These are phyloP conservation scores for Colletotrichum spinosum DNA, from an alignment of 2,329 filamentous ascomycete genomes.

Conservation along the genomic window DNA sequence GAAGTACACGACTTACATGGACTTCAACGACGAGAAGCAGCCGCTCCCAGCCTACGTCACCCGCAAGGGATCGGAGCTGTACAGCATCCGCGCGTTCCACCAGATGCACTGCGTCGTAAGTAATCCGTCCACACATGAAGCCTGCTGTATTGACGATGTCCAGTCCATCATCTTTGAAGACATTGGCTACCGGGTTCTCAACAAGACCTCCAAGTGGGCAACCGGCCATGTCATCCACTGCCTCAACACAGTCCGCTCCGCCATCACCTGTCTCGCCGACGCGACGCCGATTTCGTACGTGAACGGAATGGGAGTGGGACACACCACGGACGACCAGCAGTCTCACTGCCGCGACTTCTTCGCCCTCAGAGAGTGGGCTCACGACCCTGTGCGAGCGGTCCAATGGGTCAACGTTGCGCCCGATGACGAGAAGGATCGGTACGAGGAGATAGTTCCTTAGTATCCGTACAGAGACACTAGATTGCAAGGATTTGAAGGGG, in stretches of 20 bases:
- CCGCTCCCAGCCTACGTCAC: constrained; percentile 12
- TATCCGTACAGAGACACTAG: background rate
- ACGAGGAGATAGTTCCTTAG: constrained; percentile 5
- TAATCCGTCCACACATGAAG: rapidly evolving
- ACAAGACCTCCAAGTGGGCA: constrained; percentile 30
- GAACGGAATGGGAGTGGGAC: constrained; percentile 26
- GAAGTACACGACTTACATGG: constrained; percentile 29
- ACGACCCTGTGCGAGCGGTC: constrained; percentile 14
- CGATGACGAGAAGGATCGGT: constrained; percentile 25
- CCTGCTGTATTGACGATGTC: too few relatives aligned
- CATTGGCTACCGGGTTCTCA: constrained; percentile 20
- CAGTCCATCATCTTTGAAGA: constrained; percentile 29
- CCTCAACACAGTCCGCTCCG: constrained; percentile 22
- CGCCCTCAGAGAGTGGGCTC: constrained; percentile 27
- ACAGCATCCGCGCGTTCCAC: constrained; percentile 30
- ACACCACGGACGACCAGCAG: constrained; percentile 28
- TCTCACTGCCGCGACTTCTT: constrained; percentile 28
- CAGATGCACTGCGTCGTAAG: constrained; percentile 33
- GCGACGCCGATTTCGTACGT: constrained; percentile 27
- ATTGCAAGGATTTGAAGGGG: too few relatives aligned
- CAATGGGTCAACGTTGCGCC: constrained; percentile 24
- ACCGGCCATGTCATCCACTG: constrained; percentile 27
- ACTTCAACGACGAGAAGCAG: constrained; percentile 8
- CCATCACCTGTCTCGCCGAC: constrained; percentile 23
- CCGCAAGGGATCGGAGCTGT: constrained; percentile 17